Evolutionary conservation across 2,329 filamentous ascomycete species (phyloP).

Genomic region (Grosmannia clavigera): DNA sequence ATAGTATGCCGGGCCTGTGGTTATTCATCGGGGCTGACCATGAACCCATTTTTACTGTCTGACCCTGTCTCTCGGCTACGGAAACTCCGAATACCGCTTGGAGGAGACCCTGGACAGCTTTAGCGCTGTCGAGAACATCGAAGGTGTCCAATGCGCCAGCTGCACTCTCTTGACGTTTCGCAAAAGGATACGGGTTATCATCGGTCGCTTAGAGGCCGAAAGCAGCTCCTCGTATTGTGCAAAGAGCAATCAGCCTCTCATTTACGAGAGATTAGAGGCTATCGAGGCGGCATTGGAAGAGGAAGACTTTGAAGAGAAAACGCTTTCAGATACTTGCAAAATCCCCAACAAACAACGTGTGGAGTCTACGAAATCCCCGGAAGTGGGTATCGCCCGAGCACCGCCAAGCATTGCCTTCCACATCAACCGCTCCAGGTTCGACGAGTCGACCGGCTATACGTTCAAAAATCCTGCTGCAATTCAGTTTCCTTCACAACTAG

Average conservation of each 20-base stretch:
- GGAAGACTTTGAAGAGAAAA: constrained; percentile 66
- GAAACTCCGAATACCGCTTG: constrained; percentile 52
- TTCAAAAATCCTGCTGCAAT: constrained; percentile 77
- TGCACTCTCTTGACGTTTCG: constrained; percentile 63
- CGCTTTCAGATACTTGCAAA: constrained; percentile 49
- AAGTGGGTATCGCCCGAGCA: constrained; percentile 71
- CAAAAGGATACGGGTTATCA: constrained; percentile 32
- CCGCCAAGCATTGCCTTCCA: constrained; percentile 76
- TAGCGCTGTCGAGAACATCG: constrained; percentile 71
- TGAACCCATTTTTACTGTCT: constrained; percentile 95
- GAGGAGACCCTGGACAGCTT: constrained; percentile 74
- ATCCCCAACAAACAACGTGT: constrained; percentile 56
- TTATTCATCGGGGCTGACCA: constrained; percentile 73
- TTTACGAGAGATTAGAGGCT: constrained; percentile 44
- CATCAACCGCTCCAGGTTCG: constrained; percentile 83
- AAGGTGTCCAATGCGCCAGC: constrained; percentile 81
- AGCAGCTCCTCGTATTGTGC: constrained; percentile 22
- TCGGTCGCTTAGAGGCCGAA: constrained; percentile 24
- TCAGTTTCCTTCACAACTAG: constrained; percentile 59
- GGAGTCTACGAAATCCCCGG: constrained; percentile 74
- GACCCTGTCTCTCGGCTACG: constrained; percentile 65
- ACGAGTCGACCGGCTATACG: constrained; percentile 66
- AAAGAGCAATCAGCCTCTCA: constrained; percentile 28
- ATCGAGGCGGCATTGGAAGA: constrained; percentile 63
- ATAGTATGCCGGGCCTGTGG: constrained; percentile 81